phyloP scores from a whole-genome alignment of 192 early-diverging fungal genomes.

The Mortierella alpina region DNA sequence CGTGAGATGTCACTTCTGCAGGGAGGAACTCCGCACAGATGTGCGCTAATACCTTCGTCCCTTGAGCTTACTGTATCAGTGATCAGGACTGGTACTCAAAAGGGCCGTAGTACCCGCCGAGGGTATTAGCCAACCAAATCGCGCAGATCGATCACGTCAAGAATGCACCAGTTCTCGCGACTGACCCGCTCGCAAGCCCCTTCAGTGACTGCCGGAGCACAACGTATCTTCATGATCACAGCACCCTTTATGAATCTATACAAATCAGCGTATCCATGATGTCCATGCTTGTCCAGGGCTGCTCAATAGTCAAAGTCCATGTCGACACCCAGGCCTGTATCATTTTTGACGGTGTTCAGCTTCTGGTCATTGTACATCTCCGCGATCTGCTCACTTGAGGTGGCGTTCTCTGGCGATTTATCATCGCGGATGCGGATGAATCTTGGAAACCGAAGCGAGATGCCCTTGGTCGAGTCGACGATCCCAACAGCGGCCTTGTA shows the following conservation, averaged over 20 bases:
- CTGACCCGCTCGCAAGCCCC: no score
- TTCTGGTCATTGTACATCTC: conserved; percentile 53
- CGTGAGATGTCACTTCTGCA: no score
- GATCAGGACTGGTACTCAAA: no score
- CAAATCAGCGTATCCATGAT: no score
- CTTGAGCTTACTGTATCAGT: no score
- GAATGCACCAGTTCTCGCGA: background rate
- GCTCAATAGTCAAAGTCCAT: conserved; percentile 49
- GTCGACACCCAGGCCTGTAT: conserved; percentile 36
- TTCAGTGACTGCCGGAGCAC: no score
- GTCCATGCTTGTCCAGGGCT: no score
- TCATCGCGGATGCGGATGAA: conserved; percentile 97
- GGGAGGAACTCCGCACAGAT: no score
- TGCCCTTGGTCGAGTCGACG: conserved; percentile 87
- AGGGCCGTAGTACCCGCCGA: no score
- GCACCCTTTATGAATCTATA: no score
- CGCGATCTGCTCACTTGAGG: conserved; percentile 80
- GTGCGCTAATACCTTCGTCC: no score
- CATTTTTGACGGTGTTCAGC: conserved; percentile 51
- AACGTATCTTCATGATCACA: no score
- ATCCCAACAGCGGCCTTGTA: conserved; percentile 91
- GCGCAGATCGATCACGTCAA: conserved; percentile 1
- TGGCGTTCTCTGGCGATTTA: conserved; percentile 94
- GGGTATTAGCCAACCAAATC: conserved; percentile 17
- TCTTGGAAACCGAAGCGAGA: conserved; percentile 96